Conservation (phyloP, 129 eudicot genomes). For the Flaveria ramosissima region DNA sequence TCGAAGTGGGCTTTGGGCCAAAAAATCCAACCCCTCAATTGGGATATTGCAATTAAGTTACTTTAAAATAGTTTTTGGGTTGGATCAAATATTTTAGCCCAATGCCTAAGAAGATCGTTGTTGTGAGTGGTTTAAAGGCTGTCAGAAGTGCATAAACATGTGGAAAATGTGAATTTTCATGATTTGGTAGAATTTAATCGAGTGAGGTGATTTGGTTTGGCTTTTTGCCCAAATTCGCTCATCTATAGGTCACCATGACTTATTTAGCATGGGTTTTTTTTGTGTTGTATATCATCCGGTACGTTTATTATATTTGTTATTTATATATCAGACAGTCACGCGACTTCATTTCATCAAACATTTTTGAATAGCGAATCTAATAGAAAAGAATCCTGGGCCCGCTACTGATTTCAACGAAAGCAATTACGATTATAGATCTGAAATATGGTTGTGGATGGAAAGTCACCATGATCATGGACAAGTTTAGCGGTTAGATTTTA, state of each 20-base stretch:
- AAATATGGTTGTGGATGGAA: not conserved
- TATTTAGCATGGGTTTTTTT: too few species aligned
- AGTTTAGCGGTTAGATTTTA: not conserved
- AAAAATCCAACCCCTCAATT: not conserved
- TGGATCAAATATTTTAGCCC: not conserved
- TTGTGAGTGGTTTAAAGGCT: constrained; percentile 1
- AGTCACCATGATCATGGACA: not conserved
- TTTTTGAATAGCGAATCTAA: not conserved
- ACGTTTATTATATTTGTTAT: not conserved
- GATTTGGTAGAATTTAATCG: not conserved
- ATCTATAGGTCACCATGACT: too few species aligned
- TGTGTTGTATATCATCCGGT: too few species aligned
- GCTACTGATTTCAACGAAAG: not conserved
- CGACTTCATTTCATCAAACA: not conserved
- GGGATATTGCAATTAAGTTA: not conserved
- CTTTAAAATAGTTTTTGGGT: not conserved
- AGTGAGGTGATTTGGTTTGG: too few species aligned
- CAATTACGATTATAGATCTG: not conserved
- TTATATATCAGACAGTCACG: not conserved
- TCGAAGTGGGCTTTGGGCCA: not conserved
- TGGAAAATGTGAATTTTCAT: not conserved
- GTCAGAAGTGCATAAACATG: not conserved
- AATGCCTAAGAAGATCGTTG: not conserved
- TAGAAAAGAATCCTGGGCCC: not conserved
- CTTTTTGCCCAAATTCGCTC: not conserved